Conservation (phyloP, 2,329 filamentous ascomycete genomes). For the Fusarium mexicanum region DNA sequence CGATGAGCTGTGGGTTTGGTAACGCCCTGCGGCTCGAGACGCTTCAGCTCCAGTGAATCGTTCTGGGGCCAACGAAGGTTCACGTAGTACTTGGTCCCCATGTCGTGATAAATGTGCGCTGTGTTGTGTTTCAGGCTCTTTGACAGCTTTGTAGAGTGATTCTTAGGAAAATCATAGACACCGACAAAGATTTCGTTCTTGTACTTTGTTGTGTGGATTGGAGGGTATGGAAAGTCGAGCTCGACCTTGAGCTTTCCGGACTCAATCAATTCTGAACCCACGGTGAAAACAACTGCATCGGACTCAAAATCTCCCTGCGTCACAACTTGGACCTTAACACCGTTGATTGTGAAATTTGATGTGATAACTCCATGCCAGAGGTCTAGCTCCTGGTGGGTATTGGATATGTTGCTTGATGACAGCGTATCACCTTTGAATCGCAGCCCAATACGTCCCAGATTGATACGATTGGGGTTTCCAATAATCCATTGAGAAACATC, state of each 20-base stretch:
- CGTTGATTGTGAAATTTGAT: constrained; percentile 49
- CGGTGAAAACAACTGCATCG: constrained; percentile 50
- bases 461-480: constrained; percentile 57
- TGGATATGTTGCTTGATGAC: constrained; percentile 39
- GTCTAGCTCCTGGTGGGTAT: constrained; percentile 44
- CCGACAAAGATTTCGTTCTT: constrained; percentile 57
- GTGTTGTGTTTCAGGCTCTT: constrained; percentile 4
- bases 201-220: constrained; percentile 51
- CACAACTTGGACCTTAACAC: constrained; percentile 45
- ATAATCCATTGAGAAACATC: constrained; percentile 62
- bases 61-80: constrained; percentile 49
- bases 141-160: constrained; percentile 50
- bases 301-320: constrained; percentile 52
- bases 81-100: constrained; percentile 52
- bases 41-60: constrained; percentile 22
- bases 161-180: constrained; percentile 50
- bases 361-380: constrained; percentile 44
- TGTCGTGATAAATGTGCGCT: constrained; percentile 50
- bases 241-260: constrained; percentile 49
- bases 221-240: constrained; percentile 56
- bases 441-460: constrained; percentile 55
- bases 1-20: constrained; percentile 44
- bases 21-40: constrained; percentile 40
- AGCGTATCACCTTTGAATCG: constrained; percentile 48
- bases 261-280: constrained; percentile 49